Conservation (phyloP, 2,329 filamentous ascomycete species). For the Rutstroemia sp. region DNA sequence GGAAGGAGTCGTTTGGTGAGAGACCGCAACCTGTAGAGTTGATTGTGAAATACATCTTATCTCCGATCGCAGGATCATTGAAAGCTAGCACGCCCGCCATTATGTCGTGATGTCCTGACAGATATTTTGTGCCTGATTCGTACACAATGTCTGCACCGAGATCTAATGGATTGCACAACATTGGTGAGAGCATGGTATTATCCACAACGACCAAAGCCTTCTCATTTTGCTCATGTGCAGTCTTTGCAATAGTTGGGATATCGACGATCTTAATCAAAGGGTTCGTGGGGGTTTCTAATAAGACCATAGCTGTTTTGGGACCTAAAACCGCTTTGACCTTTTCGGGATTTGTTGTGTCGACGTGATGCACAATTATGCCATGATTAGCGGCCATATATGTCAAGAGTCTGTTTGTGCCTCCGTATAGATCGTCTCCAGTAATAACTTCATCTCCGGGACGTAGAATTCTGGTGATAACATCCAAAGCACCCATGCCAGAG, state of each 20-base stretch:
- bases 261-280: constrained; percentile 98
- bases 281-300: constrained; percentile 95
- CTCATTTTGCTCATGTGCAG: constrained; percentile 70
- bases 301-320: constrained; percentile 85
- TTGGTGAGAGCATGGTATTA: constrained; percentile 97
- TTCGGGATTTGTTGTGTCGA: constrained; percentile 80
- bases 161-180: constrained; percentile 89
- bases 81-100: constrained; percentile 96
- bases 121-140: constrained; percentile 95
- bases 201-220: constrained; percentile 84
- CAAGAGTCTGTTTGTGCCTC: constrained; percentile 86
- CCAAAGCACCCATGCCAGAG: constrained; percentile 94
- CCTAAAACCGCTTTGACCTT: constrained; percentile 62
- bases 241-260: constrained; percentile 68
- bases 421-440: constrained; percentile 94
- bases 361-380: constrained; percentile 89
- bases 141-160: constrained; percentile 94
- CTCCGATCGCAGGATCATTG: constrained; percentile 73
- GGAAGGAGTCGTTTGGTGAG: constrained; percentile 90
- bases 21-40: constrained; percentile 93
- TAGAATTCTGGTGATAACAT: constrained; percentile 88
- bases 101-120: constrained; percentile 96
- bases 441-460: constrained; percentile 94
- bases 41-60: constrained; percentile 94
- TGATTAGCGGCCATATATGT: constrained; percentile 86